phyloP scores from a whole-genome alignment of 805 yeast species.

The Scheffersomyces coipomensis region DNA sequence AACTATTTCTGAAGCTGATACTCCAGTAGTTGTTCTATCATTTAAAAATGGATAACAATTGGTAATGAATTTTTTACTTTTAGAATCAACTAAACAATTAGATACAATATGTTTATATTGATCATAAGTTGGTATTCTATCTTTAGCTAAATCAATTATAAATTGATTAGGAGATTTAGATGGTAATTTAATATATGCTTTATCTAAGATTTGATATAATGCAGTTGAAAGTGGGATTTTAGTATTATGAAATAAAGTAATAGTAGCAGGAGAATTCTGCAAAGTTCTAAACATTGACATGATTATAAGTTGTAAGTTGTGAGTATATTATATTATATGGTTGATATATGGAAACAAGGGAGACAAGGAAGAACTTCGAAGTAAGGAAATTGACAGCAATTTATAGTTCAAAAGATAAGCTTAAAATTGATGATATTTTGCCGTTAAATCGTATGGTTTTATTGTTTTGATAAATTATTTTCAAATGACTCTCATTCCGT shows the following conservation, averaged over 20 bases:
- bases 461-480: too few species aligned
- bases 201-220: slow-evolving; percentile 27
- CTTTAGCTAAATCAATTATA: slow-evolving; percentile 34
- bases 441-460: too few species aligned
- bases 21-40: slow-evolving; percentile 16
- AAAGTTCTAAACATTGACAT: slow-evolving; percentile 43
- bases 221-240: slow-evolving; percentile 30
- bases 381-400: too few species aligned
- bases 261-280: slow-evolving; percentile 40
- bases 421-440: too few species aligned
- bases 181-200: slow-evolving; percentile 21
- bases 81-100: slow-evolving; percentile 23
- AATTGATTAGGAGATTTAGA: slow-evolving; percentile 16
- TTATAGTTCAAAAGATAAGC: too few species aligned
- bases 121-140: slow-evolving; percentile 42
- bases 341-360: too few species aligned
- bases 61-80: slow-evolving; percentile 23
- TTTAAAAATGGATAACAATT: slow-evolving; percentile 37
- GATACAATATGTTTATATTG: slow-evolving; percentile 30
- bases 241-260: slow-evolving; percentile 40
- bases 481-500: too few species aligned
- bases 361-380: neutral
- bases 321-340: too few species aligned
- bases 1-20: slow-evolving; percentile 10
- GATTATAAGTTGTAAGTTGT: neutral